Percentiles rank a stretch among this genome's conserved stretches.
Evolutionary conservation across 495 filamentous ascomycete genomes (phyloP).

Genomic region (Lepidopterella palustris): DNA sequence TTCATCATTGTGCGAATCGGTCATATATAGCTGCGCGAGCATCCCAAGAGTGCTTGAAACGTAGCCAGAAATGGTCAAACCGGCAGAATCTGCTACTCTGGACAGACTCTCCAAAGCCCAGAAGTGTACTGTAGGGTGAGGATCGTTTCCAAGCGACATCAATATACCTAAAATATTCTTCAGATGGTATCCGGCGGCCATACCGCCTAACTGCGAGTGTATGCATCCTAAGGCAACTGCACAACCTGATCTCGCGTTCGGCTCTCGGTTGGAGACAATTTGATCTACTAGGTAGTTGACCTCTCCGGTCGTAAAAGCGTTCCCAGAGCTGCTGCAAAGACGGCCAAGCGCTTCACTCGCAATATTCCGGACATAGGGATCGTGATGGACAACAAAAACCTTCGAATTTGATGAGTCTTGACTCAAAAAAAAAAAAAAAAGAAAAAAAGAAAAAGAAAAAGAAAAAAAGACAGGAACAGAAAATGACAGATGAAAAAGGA

Average conservation of each 20-base stretch:
- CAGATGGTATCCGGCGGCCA: slow-evolving; percentile 95
- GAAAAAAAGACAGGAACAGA: too few relatives aligned
- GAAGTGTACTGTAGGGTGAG: slow-evolving; percentile 92
- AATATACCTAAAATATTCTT: slow-evolving; percentile 93
- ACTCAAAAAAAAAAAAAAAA: too few relatives aligned
- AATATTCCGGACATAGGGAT: slow-evolving; percentile 77
- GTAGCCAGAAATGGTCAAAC: slow-evolving; percentile 82
- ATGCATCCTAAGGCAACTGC: slow-evolving; percentile 90
- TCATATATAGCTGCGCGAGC: slow-evolving; percentile 83
- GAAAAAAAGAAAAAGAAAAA: too few relatives aligned
- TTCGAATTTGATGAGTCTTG: slow-evolving; percentile 31
- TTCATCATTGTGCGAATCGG: slow-evolving; percentile 85
- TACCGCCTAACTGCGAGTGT: slow-evolving; percentile 90
- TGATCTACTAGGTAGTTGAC: slow-evolving; percentile 90
- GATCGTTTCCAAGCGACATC: slow-evolving; percentile 91
- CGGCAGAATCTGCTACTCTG: slow-evolving; percentile 84
- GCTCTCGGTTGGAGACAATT: slow-evolving; percentile 88
- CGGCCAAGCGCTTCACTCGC: slow-evolving; percentile 84
- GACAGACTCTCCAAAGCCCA: slow-evolving; percentile 89
- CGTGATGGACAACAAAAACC: slow-evolving; percentile 69
- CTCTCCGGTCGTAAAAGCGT: slow-evolving; percentile 77
- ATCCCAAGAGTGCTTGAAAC: slow-evolving; percentile 88
- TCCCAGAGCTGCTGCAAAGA: slow-evolving; percentile 83
- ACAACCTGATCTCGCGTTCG: slow-evolving; percentile 86
- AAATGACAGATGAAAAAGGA: too few relatives aligned